Evolutionary conservation across 176 grass and related monocot genomes (phyloP).

Genomic region (Avena eriantha): DNA sequence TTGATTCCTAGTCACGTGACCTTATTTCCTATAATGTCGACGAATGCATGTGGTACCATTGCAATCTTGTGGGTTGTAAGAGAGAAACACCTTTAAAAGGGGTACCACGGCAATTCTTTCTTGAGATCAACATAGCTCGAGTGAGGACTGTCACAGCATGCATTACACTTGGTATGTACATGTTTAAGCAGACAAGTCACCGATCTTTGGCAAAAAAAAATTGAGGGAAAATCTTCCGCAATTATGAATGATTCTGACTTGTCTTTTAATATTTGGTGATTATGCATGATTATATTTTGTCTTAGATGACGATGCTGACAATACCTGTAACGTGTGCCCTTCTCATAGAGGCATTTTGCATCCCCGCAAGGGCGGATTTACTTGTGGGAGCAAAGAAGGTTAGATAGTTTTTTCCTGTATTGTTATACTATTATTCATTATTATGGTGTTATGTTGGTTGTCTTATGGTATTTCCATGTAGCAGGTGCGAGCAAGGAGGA

Average conservation of each 20-base stretch:
- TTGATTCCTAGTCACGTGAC: not conserved
- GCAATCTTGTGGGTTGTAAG: constrained; percentile 1
- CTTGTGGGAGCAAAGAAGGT: not conserved
- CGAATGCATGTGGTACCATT: not conserved
- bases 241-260: not conserved
- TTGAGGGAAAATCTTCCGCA: not conserved
- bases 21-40: not conserved
- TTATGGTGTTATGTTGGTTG: not conserved
- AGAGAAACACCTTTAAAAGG: not conserved
- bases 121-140: not conserved
- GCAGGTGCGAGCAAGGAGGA: not conserved
- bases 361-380: not conserved
- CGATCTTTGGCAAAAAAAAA: too few species aligned
- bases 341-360: not conserved
- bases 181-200: not conserved
- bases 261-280: not conserved
- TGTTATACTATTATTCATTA: not conserved
- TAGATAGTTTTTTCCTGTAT: not conserved
- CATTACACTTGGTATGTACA: not conserved
- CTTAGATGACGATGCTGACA: not conserved
- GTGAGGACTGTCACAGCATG: not conserved
- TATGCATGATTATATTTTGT: not conserved
- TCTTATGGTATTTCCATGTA: not conserved
- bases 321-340: not conserved
- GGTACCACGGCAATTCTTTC: not conserved